Evolutionary conservation across 805 yeast genomes (phyloP).

Genomic region (Kuraishia borneana): DNA sequence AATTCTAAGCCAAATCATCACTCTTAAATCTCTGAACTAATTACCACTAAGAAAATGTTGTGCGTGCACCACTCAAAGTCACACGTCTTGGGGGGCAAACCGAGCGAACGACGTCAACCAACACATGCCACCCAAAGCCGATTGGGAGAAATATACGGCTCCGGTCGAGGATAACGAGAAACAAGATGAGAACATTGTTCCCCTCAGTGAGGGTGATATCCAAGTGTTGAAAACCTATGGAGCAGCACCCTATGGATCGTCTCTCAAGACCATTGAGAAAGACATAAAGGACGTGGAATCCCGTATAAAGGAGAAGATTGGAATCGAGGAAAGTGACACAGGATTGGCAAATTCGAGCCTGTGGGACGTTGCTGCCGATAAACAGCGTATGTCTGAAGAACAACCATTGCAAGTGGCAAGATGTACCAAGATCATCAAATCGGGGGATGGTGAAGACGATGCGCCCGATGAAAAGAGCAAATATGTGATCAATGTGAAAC

Average conservation of each 20-base stretch:
- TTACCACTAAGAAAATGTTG: too few species aligned
- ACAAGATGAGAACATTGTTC: slow-evolving; percentile 65
- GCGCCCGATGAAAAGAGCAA: slow-evolving; percentile 54
- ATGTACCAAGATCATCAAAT: slow-evolving; percentile 91
- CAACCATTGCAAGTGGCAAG: slow-evolving; percentile 97
- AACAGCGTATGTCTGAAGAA: slow-evolving; percentile 84
- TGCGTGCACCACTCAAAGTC: background rate
- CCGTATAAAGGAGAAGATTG: slow-evolving; percentile 88
- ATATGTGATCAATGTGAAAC: slow-evolving; percentile 94
- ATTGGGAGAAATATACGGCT: slow-evolving; percentile 95
- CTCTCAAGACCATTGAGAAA: slow-evolving; percentile 72
- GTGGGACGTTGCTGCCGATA: slow-evolving; percentile 97
- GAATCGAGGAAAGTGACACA: slow-evolving; percentile 90
- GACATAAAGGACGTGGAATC: slow-evolving; percentile 79
- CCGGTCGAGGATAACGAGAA: slow-evolving; percentile 60
- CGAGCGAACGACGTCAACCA: too few species aligned
- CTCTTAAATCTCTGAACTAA: too few species aligned
- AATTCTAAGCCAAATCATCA: too few species aligned
- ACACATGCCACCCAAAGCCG: slow-evolving; percentile 89
- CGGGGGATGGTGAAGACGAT: slow-evolving; percentile 22
- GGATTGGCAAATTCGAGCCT: slow-evolving; percentile 95
- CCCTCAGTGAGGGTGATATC: slow-evolving; percentile 92
- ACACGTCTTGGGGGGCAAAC: background rate
- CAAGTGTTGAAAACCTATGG: slow-evolving; percentile 96
- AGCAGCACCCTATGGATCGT: slow-evolving; percentile 87